Evolutionary conservation across 2,329 filamentous ascomycete species (phyloP), one percentile per base, ranked within the genome.

Genomic region (Grosmannia huntii): DNA sequence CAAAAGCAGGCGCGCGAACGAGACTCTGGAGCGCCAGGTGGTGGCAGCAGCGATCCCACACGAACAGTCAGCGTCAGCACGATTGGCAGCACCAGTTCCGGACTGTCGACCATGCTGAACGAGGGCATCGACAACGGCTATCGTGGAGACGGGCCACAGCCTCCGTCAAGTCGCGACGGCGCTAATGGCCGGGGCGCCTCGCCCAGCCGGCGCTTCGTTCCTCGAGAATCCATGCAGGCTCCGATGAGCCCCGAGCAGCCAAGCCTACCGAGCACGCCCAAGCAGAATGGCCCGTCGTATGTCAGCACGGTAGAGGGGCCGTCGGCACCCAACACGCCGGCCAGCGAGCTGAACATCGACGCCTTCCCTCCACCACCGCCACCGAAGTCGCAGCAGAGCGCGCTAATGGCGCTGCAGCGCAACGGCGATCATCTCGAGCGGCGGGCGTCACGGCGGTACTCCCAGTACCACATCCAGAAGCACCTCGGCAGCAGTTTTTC

Each of bases 401-500:
- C 94, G 5, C 76, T 99, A 56, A 90, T 90, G 54, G 90, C 91
- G 55, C 72, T 99, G 63, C 94, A 97, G 71, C 84, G 90, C 70
- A 91, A 91, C 38, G 92, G 92, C 23, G 91, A 96, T 57, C 62
- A 63, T 64, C 75, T 99, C 55, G 94, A 99, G 72, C 83, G 94
- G 68, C 82, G 94, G 68, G 94, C 94, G 0, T 99, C 94, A 16
- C 81, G 92, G 64, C 80, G 94, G 66, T 99, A 97, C 69, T 97
- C 94, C 2, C 88, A 90, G 57, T 99, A 97, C 69, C 94, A 99
- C 68, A 95, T 99, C 64, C 89, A 90, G 52, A 97, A 96, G 68
- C 90, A 96, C 66, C 76, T 97, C 2, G 92, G 92, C 12, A 81
- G 84, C 19, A 85, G 86, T 46, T 62, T 64, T 25, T 81, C 87